Conservation (phyloP, 495 filamentous ascomycete genomes). For the Cairneyella variabilis region DNA sequence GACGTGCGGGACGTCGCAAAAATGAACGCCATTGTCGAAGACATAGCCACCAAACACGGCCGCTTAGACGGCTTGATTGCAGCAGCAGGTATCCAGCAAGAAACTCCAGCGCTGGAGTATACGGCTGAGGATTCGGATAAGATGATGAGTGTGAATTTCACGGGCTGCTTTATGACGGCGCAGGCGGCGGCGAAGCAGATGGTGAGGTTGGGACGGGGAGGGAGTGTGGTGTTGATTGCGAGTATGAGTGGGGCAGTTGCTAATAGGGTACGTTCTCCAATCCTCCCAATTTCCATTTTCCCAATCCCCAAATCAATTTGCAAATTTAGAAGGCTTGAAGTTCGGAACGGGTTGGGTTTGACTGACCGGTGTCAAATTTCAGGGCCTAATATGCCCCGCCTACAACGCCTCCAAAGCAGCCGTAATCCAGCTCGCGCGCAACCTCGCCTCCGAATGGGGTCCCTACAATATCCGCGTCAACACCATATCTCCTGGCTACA, state of each 20-base stretch:
- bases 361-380: no score
- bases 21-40: conserved; percentile 62
- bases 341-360: no score
- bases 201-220: conserved; percentile 53
- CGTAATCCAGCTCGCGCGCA: conserved; percentile 78
- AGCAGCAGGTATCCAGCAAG: conserved; percentile 77
- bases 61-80: conserved; percentile 77
- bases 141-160: conserved; percentile 72
- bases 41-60: conserved; percentile 67
- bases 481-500: conserved; percentile 92
- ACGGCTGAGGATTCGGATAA: conserved; percentile 51
- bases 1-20: conserved; percentile 75
- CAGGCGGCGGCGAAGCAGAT: conserved; percentile 75
- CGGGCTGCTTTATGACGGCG: conserved; percentile 72
- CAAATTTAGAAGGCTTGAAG: no score
- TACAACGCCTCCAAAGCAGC: conserved; percentile 92
- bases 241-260: conserved; percentile 80
- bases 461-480: conserved; percentile 86
- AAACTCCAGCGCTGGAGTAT: conserved; percentile 66
- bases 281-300: conserved; percentile 35
- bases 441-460: conserved; percentile 88
- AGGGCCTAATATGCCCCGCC: conserved; percentile 71
- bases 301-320: no score
- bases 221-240: conserved; percentile 70
- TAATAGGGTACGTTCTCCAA: conserved; percentile 47